Percentiles rank a stretch among this genome's conserved stretches.
These are phyloP conservation scores for Xylariaceae sp. DNA, from an alignment of 2,329 filamentous ascomycete species.

Conservation along the genomic window DNA sequence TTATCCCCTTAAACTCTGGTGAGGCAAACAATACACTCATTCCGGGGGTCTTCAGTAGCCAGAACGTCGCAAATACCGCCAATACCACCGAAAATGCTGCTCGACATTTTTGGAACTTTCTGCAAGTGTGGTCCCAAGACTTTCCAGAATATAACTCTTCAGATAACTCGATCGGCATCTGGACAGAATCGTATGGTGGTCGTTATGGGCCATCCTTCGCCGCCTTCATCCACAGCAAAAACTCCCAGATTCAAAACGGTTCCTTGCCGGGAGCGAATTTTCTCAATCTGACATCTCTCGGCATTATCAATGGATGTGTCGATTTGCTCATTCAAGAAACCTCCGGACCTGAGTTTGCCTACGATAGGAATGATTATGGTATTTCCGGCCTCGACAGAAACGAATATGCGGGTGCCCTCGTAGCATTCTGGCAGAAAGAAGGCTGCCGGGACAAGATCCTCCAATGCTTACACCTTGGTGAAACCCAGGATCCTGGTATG, in stretches of 20 bases:
- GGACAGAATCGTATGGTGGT: slow-evolving; percentile 37
- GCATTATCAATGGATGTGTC: slow-evolving; percentile 34
- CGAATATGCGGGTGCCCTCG: slow-evolving; percentile 37
- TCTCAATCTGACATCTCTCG: slow-evolving; percentile 30
- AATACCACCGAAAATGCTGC: slow-evolving; percentile 44
- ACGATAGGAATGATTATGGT: slow-evolving; percentile 20
- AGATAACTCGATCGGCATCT: slow-evolving; percentile 31
- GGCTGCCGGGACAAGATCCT: slow-evolving; percentile 55
- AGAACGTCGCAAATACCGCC: slow-evolving; percentile 44
- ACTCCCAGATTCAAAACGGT: slow-evolving; percentile 26
- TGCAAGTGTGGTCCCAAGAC: slow-evolving; percentile 43
- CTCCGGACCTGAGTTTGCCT: slow-evolving; percentile 22
- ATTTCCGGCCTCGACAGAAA: slow-evolving; percentile 10
- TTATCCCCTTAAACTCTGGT: slow-evolving; percentile 31
- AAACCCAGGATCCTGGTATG: slow-evolving; percentile 50
- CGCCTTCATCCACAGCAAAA: slow-evolving; percentile 33
- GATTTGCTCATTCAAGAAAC: slow-evolving; percentile 29
- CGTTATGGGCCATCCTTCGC: slow-evolving; percentile 36
- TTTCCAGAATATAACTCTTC: slow-evolving; percentile 56
- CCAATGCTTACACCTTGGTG: slow-evolving; percentile 49
- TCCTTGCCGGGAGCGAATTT: slow-evolving; percentile 17
- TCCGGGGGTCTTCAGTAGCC: slow-evolving; percentile 48
- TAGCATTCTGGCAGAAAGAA: slow-evolving; percentile 45
- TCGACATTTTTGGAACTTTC: slow-evolving; percentile 45
- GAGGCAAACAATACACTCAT: slow-evolving; percentile 54